phyloP scores from a whole-genome alignment of 2,329 filamentous ascomycete genomes.

The Calcarisporium arbuscula region DNA sequence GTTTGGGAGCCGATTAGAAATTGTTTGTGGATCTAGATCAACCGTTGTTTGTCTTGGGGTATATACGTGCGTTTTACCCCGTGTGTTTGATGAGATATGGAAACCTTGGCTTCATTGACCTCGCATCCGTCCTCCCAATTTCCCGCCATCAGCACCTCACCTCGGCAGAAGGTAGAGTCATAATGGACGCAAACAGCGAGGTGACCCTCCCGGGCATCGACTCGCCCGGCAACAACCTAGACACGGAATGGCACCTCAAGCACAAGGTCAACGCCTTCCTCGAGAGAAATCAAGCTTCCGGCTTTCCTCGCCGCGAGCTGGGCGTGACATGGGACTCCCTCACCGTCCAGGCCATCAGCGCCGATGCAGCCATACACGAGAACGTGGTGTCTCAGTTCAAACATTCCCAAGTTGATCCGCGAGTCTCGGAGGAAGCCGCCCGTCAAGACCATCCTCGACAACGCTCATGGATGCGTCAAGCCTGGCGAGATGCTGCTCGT shows the following conservation, averaged over 20 bases:
- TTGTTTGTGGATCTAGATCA: no score
- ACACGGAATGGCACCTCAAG: slow-evolving; percentile 40
- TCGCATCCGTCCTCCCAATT: no score
- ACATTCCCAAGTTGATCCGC: slow-evolving; percentile 44
- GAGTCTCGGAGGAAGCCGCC: slow-evolving; percentile 50
- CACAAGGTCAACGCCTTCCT: slow-evolving; percentile 37
- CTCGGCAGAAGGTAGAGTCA: no score
- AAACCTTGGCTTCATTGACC: no score
- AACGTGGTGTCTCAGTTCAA: slow-evolving; percentile 56
- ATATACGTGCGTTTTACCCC: no score
- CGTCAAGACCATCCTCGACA: slow-evolving; percentile 57
- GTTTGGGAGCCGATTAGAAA: no score
- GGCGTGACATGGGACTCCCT: slow-evolving; percentile 61
- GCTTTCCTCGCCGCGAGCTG: slow-evolving; percentile 42
- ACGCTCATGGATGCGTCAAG: slow-evolving; percentile 62
- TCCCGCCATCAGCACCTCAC: no score
- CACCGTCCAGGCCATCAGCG: slow-evolving; percentile 54
- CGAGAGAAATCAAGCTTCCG: slow-evolving; percentile 37
- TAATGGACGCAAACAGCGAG: slow-evolving; percentile 21
- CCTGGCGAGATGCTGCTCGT: slow-evolving; percentile 69
- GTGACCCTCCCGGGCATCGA: slow-evolving; percentile 18
- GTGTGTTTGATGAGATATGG: no score
- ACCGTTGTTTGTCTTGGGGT: no score
- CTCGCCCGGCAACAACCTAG: slow-evolving; percentile 6
- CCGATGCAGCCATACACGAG: slow-evolving; percentile 59